Evolutionary conservation across 2,329 filamentous ascomycete genomes (phyloP), one percentile per base, ranked within the genome.

Genomic region (Balansia obtecta): DNA sequence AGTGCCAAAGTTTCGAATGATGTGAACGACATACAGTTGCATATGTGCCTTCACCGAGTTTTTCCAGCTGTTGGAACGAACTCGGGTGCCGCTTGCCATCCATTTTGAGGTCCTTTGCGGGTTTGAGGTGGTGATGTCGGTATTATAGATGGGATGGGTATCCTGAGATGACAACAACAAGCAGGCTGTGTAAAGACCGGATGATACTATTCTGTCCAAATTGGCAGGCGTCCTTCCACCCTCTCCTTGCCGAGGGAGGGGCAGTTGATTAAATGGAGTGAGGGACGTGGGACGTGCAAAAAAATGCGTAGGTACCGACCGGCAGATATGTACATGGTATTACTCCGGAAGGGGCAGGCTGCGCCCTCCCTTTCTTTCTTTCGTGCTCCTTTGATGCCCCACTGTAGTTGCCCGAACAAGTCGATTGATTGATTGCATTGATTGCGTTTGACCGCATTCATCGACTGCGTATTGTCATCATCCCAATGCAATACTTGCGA

Each of bases 41-140:
- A 80, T 98, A 98, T 33, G 93, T 98, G 54, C 93, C 93, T 74
- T 98, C 93, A 63, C 93, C 93, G 58, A 98, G 79, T 85, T 91
- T 98, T 71, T 98, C 93, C 67, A 97, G 80, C 82, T 97, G 93
- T 78, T 97, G 91, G 76, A 98, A 98, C 55, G 91, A 97, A 72
- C 86, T 95, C 51, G 91, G 90, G 63, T 96, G 88, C 63, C 86
- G 77, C 68, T 94, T 87, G 64, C 87, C 86, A 70, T 96, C 91
- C 91, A 97, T 97, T 54, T 33, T 66, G 60, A 56, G 45, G 46
- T 18, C 49, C 22, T 40, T 15, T 37, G 11, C 22, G 15, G 46
- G 15, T 22, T 27, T 27, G n/a, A 22, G 6, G 11, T 27, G 45
- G 38, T 16, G 15, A 10, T 40, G 38, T 9, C 8, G 2, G 4